Conservation (phyloP, 805 yeast genomes). For the Candida fluviatilis region DNA sequence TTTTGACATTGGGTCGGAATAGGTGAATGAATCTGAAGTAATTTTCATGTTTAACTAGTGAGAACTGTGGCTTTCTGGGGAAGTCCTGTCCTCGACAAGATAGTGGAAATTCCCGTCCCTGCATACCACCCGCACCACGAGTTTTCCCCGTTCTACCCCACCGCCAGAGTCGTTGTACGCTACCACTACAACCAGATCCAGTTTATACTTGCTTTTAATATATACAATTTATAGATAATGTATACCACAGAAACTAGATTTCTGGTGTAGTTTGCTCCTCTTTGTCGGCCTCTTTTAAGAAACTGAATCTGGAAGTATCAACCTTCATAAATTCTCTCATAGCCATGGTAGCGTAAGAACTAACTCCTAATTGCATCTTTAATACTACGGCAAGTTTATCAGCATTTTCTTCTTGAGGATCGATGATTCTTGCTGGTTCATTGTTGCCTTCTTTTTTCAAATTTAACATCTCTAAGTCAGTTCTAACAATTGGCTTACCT, state of each 20-base stretch:
- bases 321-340: constrained; percentile 83
- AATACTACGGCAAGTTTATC: constrained; percentile 65
- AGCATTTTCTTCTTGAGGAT: constrained; percentile 30
- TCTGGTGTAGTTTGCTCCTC: too few species aligned
- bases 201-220: too few species aligned
- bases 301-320: constrained; percentile 49
- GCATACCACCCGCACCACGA: too few species aligned
- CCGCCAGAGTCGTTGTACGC: too few species aligned
- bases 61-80: too few species aligned
- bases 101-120: too few species aligned
- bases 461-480: constrained; percentile 58
- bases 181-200: too few species aligned
- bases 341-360: constrained; percentile 98
- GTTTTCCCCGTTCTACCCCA: too few species aligned
- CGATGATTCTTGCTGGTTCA: constrained; percentile 19
- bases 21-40: neutral
- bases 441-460: constrained; percentile 21
- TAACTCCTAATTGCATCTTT: constrained; percentile 72
- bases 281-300: constrained; percentile 1
- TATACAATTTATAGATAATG: too few species aligned
- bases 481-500: constrained; percentile 66
- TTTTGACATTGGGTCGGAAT: neutral
- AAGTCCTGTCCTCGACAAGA: too few species aligned
- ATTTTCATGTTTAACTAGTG: neutral
- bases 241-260: too few species aligned